Conservation (phyloP, 768 basidiomycete genomes). For the Hemileccinum rubropunctum region DNA sequence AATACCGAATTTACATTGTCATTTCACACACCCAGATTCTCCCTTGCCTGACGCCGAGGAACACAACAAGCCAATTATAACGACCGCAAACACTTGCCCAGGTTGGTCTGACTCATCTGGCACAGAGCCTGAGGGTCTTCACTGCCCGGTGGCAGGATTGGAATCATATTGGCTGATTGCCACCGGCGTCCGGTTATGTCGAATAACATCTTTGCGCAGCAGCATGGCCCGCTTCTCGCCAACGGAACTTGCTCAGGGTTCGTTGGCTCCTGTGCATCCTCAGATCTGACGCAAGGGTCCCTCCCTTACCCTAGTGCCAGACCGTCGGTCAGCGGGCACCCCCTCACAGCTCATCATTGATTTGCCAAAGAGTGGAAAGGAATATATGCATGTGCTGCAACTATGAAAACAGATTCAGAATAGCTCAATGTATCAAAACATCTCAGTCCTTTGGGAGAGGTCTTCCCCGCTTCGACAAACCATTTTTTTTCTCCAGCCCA, state of each 20-base stretch:
- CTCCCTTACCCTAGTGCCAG: constrained; percentile 11
- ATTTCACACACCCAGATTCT: constrained; percentile 7
- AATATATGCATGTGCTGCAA: constrained; percentile 14
- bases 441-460: constrained; percentile 28
- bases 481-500: constrained; percentile 29
- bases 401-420: constrained; percentile 26
- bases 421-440: constrained; percentile 18
- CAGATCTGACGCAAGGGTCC: no score
- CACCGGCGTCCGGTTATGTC: constrained; percentile 7
- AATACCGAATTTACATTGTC: constrained; percentile 5
- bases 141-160: not conserved
- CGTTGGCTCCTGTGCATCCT: constrained; percentile 5
- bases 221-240: constrained; percentile 5
- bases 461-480: constrained; percentile 22
- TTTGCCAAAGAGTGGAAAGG: constrained; percentile 7
- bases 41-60: constrained; percentile 1
- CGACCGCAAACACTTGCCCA: constrained; percentile 5
- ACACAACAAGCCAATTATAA: constrained; percentile 8
- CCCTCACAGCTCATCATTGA: not conserved
- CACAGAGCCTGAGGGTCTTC: not conserved
- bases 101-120: not conserved
- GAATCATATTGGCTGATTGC: constrained; percentile 4
- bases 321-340: not conserved
- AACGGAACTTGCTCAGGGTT: constrained; percentile 17
- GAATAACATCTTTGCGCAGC: constrained; percentile 17